These are phyloP conservation scores for Penicillium macrosclerotiorum DNA, from an alignment of 495 filamentous ascomycete genomes.

Conservation along the genomic window DNA sequence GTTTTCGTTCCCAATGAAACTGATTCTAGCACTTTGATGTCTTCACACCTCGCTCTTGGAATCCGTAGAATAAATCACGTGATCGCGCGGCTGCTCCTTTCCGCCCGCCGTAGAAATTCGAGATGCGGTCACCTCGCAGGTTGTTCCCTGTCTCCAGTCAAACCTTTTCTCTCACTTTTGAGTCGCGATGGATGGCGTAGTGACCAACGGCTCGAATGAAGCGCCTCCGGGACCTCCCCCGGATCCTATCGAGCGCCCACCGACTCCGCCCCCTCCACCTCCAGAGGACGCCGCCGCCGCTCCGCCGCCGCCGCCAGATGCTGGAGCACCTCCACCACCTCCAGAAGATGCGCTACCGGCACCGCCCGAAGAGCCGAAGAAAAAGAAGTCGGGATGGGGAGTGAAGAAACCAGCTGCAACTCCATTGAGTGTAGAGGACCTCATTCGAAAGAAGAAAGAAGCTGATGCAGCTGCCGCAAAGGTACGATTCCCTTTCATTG, in stretches of 20 bases:
- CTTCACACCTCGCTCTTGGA: neutral
- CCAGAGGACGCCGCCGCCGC: slow-evolving; percentile 41
- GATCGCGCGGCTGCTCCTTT: slow-evolving; percentile 16
- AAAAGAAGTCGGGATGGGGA: slow-evolving; percentile 60
- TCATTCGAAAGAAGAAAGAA: slow-evolving; percentile 74
- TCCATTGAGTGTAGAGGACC: slow-evolving; percentile 74
- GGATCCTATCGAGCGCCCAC: slow-evolving; percentile 36
- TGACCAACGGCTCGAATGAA: slow-evolving; percentile 23
- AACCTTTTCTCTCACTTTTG: neutral
- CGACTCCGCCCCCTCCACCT: slow-evolving; percentile 56
- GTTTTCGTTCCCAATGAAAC: slow-evolving; percentile 6
- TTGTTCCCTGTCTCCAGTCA: neutral
- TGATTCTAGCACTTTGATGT: neutral
- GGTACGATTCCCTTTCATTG: slow-evolving; percentile 39
- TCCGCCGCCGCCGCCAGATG: slow-evolving; percentile 49
- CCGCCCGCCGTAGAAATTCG: slow-evolving; percentile 31
- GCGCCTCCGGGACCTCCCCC: slow-evolving; percentile 29
- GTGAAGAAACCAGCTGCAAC: slow-evolving; percentile 33
- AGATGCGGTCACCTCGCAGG: slow-evolving; percentile 19
- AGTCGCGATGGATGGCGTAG: slow-evolving; percentile 27
- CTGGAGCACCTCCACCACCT: slow-evolving; percentile 50
- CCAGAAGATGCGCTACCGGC: slow-evolving; percentile 32
- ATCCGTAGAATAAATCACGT: slow-evolving; percentile 16
- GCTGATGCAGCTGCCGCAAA: slow-evolving; percentile 75
- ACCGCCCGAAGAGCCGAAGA: slow-evolving; percentile 36